phyloP scores from a whole-genome alignment of 768 basidiomycete genomes.

The Cubamyces sp. region DNA sequence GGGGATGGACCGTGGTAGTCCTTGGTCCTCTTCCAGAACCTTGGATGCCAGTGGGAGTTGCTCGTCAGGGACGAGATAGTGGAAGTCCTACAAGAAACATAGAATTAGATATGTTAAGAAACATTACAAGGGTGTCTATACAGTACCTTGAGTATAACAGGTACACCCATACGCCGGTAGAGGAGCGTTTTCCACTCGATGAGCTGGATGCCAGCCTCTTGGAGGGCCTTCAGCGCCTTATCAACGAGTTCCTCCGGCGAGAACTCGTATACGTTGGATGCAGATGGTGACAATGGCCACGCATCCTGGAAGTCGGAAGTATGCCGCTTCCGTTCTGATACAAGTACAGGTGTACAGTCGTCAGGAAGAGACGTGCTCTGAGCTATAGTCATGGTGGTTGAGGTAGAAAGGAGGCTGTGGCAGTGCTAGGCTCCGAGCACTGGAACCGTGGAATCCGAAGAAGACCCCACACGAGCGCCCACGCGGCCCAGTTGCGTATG shows the following conservation, averaged over 20 bases:
- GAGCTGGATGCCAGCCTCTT: conserved; percentile 13
- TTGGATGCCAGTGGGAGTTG: conserved; percentile 4
- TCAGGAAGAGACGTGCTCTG: neutral
- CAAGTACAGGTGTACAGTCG: neutral
- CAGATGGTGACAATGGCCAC: neutral
- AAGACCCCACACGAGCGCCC: too few species aligned
- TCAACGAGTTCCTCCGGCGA: conserved; percentile 22
- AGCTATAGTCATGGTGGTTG: too few species aligned
- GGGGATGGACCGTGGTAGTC: conserved; percentile 6
- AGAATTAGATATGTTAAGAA: neutral
- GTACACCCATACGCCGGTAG: conserved; percentile 21
- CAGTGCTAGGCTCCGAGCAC: too few species aligned
- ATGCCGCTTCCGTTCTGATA: neutral
- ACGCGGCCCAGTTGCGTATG: too few species aligned
- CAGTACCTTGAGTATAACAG: conserved; percentile 15
- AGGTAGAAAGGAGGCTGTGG: too few species aligned
- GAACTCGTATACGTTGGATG: conserved; percentile 1
- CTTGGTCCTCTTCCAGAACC: neutral
- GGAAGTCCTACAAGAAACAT: conserved; percentile 5
- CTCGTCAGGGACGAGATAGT: conserved; percentile 20
- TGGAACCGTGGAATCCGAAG: too few species aligned
- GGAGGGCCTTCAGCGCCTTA: conserved; percentile 12
- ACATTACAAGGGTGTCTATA: too few species aligned
- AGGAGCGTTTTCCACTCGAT: conserved; percentile 21
- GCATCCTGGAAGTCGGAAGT: neutral